Base-by-base conservation (phyloP, 2,329 filamentous ascomycete genomes). In the Arthrobotrys entomopaga region DNA sequence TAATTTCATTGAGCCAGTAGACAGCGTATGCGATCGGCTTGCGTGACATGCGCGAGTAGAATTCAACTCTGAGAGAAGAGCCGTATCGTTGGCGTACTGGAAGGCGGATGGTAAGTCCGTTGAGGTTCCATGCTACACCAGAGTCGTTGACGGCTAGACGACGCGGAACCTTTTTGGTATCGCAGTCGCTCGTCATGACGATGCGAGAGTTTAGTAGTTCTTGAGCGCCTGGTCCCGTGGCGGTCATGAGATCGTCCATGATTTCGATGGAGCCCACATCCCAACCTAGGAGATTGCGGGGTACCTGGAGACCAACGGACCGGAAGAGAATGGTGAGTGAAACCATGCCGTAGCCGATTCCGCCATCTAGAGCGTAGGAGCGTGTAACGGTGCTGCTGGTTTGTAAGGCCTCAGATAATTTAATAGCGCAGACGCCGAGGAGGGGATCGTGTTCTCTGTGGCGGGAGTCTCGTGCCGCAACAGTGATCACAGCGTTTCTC, bases 311-410 rank as follows among this genome's bases (percentile, higher is more conserved):
- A 81, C 97, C 93, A 49, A 97, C 87, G 26, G 91, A 93, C 26
- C 94, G 89, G 87, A 97, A 97, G 2, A 98, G 86, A 2, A 98
- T 82, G 0, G 92, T 96, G 77, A 99, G 90, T 46, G 93, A 90
- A 72, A 96, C 86, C 6, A 94, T 90, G 43, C 95, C 95, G 77
- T 95, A 98, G 0, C 95, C 91, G 76, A 98, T 89, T 10, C 95
- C 95, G 20, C 94, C 95, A 79, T 97, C 93, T 0, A 99, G 86
- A n/a, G 95, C 94, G 80, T 97, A 98, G 93, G 93, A 97, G 72
- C 93, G 85, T 1, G 93, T 96, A 64, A 89, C 86, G 81, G 98
- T 92, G 50, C 92, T 96, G 77, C 89, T 90, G 0, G 90, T 96
- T 78, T 94, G 89, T 20, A 99, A 84, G n/a, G 97, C 86, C 57